Conservation (phyloP, 2,329 filamentous ascomycete genomes). For the Cladosporium halotolerans region DNA sequence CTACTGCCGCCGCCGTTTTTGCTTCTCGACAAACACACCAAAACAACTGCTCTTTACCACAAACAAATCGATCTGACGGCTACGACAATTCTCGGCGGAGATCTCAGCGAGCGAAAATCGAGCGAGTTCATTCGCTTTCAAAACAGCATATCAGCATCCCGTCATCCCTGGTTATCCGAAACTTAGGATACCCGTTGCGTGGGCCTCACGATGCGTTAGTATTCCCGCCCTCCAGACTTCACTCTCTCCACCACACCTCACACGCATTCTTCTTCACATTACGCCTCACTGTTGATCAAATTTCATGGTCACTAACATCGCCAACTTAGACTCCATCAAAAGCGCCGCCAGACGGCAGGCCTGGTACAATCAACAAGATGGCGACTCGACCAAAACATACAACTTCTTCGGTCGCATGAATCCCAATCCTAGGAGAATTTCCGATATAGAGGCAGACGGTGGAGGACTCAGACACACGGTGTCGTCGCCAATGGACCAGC, state of each 20-base stretch:
- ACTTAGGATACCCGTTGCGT: neutral
- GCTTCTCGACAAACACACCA: neutral
- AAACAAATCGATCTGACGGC: no score
- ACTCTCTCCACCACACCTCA: neutral
- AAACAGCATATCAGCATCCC: neutral
- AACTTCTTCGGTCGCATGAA: slow-evolving; percentile 24
- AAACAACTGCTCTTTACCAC: neutral
- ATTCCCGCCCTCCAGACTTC: neutral
- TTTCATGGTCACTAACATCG: slow-evolving; percentile 1
- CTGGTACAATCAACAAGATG: slow-evolving; percentile 23
- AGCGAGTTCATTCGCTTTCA: no score
- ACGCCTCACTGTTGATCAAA: neutral
- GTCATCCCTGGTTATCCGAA: neutral
- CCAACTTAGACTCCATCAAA: slow-evolving; percentile 23
- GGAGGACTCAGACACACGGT: slow-evolving; percentile 13
- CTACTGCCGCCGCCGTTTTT: no score
- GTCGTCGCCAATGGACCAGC: slow-evolving; percentile 15
- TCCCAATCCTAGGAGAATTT: slow-evolving; percentile 9
- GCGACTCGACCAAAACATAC: slow-evolving; percentile 16
- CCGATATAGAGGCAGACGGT: slow-evolving; percentile 21
- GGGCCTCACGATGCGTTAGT: slow-evolving; percentile 2
- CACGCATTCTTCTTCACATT: neutral
- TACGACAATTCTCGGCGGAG: no score
- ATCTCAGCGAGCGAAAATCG: no score
- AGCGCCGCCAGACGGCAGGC: slow-evolving; percentile 22